phyloP scores from a whole-genome alignment of 257 asterid species.

The Ballota nigra region DNA sequence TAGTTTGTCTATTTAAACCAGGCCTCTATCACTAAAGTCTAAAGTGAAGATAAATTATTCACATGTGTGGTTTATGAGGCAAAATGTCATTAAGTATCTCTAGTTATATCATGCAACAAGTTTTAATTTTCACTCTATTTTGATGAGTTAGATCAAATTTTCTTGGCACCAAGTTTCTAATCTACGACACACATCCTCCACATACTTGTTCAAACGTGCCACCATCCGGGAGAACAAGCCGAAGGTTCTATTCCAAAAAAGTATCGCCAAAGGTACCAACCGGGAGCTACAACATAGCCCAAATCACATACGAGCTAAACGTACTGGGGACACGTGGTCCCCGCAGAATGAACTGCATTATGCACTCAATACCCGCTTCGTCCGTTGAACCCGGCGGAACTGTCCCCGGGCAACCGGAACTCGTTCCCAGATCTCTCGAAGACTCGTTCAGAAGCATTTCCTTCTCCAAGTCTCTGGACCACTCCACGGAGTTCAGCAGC shows the following conservation, averaged over 20 bases:
- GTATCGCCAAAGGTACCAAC: conserved; percentile 70
- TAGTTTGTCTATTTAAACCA: background rate
- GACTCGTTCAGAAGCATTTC: conserved; percentile 63
- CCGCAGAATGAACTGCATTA: conserved; percentile 55
- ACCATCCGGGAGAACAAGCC: conserved; percentile 48
- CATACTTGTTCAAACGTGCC: conserved; percentile 36
- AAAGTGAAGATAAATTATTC: too few relatives aligned
- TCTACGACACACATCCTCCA: conserved; percentile 67
- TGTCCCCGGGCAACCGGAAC: conserved; percentile 61
- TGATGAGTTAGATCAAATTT: conserved; percentile 49
- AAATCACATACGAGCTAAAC: conserved; percentile 59
- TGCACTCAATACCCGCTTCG: conserved; percentile 59
- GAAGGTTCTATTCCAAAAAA: conserved; percentile 52
- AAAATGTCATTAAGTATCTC: too few relatives aligned
- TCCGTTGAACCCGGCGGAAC: conserved; percentile 54
- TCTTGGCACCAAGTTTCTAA: conserved; percentile 54
- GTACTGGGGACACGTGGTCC: conserved; percentile 75
- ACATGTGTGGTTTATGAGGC: too few relatives aligned
- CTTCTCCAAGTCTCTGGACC: conserved; percentile 42
- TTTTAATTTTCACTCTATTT: too few relatives aligned
- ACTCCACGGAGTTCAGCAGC: conserved; percentile 62
- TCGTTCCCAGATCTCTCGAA: conserved; percentile 51
- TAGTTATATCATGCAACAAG: too few relatives aligned
- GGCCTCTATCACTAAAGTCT: too few relatives aligned
- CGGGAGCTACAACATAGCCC: conserved; percentile 59